phyloP scores from a whole-genome alignment of 306 rosid genomes.

The Argentina anserina region DNA sequence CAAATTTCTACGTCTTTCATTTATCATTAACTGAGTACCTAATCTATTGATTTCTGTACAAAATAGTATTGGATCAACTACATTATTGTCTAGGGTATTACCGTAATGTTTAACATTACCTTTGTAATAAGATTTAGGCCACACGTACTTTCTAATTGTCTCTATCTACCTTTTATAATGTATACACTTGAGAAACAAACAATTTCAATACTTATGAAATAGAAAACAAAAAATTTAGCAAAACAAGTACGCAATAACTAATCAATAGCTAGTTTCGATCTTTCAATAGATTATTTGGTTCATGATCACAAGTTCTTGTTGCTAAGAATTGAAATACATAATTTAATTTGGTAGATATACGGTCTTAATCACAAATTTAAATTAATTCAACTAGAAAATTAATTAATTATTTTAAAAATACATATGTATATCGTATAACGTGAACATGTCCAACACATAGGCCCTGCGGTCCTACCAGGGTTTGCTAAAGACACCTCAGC shows the following conservation, averaged over 20 bases:
- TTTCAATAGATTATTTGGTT: neutral
- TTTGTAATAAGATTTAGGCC: neutral
- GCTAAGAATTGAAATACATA: neutral
- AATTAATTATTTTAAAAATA: neutral
- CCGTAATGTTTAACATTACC: too few species aligned
- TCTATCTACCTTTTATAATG: neutral
- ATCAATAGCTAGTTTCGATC: neutral
- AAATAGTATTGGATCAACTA: neutral
- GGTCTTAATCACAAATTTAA: conserved; percentile 12
- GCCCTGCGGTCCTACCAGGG: conserved; percentile 20
- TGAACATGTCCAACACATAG: conserved; percentile 9
- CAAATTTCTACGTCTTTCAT: neutral
- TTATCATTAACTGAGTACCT: neutral
- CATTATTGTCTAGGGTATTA: neutral
- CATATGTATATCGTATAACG: neutral
- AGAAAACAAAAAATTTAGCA: neutral
- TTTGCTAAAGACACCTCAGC: neutral
- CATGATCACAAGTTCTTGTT: neutral
- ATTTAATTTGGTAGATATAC: conserved; percentile 16
- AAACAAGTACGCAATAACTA: neutral
- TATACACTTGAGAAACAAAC: neutral
- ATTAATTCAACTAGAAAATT: neutral
- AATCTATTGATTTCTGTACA: neutral
- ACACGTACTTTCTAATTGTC: neutral
- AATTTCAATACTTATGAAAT: neutral